phyloP scores from a whole-genome alignment of 345 rosid genomes.

The Dipteronia dyeriana region DNA sequence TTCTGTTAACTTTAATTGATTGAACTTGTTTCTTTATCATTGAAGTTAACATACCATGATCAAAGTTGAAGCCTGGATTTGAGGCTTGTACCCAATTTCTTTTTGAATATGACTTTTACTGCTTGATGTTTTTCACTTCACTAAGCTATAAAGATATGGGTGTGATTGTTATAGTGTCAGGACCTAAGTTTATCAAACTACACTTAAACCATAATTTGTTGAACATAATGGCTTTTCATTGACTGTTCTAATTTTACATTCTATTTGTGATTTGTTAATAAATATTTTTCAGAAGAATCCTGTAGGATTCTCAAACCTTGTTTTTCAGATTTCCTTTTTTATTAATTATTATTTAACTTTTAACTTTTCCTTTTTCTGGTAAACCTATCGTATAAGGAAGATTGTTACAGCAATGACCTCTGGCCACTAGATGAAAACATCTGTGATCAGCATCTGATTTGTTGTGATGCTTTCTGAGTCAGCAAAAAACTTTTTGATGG shows the following conservation, averaged over 20 bases:
- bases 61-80: background rate
- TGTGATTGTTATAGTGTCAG: background rate
- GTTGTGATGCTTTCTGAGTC: background rate
- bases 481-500: background rate
- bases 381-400: background rate
- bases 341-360: background rate
- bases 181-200: background rate
- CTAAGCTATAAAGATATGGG: background rate
- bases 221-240: background rate
- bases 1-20: background rate
- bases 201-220: background rate
- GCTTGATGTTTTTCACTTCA: background rate
- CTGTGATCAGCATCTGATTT: background rate
- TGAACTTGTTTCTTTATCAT: background rate
- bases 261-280: background rate
- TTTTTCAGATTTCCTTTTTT: background rate
- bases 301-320: background rate
- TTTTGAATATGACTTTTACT: background rate
- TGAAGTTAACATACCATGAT: background rate
- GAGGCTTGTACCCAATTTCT: background rate
- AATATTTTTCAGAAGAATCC: background rate
- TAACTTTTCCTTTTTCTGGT: background rate
- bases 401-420: background rate
- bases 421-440: background rate
- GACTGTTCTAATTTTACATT: background rate